These are phyloP conservation scores for Croton setiger DNA, from an alignment of 441 rosid genomes.

Conservation along the genomic window DNA sequence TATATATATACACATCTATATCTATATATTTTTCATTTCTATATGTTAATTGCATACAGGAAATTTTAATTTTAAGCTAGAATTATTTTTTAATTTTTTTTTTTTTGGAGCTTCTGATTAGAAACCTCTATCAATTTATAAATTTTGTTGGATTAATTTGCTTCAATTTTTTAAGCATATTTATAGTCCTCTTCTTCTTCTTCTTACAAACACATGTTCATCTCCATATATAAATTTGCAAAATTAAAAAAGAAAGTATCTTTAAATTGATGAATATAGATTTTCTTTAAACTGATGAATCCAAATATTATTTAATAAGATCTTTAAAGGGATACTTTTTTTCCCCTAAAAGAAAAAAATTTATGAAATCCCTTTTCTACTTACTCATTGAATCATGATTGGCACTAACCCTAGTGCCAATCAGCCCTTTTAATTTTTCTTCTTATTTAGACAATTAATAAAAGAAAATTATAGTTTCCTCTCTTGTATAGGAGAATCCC, in stretches of 20 bases:
- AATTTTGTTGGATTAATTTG: background rate
- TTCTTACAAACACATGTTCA: background rate
- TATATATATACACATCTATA: no score
- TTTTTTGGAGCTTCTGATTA: background rate
- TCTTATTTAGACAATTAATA: slow-evolving; percentile 1
- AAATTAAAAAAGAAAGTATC: background rate
- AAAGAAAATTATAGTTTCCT: background rate
- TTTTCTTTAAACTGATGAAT: background rate
- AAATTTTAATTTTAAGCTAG: no score
- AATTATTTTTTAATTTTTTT: background rate
- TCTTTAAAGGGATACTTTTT: background rate
- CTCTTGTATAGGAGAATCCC: background rate
- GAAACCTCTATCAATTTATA: no score
- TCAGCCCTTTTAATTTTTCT: background rate
- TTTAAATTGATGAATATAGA: no score
- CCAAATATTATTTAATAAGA: background rate
- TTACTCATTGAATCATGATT: background rate
- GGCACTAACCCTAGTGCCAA: slow-evolving; percentile 31
- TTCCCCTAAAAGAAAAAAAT: no score
- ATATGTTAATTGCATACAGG: background rate
- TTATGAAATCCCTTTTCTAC: background rate
- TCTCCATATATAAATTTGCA: background rate
- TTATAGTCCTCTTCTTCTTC: background rate
- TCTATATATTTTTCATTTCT: no score
- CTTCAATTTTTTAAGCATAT: background rate